Conservation (phyloP, 768 basidiomycete genomes). For the Strobilomyces echinocephalus region DNA sequence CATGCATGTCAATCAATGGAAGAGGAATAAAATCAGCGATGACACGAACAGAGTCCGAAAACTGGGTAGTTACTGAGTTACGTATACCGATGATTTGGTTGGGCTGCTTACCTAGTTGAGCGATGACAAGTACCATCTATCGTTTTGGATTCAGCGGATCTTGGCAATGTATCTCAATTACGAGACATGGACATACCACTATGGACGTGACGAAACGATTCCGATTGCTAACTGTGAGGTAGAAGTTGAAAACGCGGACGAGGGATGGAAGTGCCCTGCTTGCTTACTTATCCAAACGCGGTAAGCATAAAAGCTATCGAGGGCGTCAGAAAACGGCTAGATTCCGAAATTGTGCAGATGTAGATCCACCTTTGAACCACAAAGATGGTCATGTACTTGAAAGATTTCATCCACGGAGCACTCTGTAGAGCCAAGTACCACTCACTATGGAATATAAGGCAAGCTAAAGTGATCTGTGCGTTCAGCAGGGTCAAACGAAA, state of each 20-base stretch:
- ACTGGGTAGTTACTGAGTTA: neutral
- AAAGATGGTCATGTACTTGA: constrained; percentile 16
- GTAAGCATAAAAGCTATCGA: too few relatives aligned
- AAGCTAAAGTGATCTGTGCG: neutral
- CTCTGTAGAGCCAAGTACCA: neutral
- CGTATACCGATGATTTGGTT: too few relatives aligned
- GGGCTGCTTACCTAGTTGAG: constrained; percentile 16
- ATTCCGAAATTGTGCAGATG: neutral
- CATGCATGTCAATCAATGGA: neutral
- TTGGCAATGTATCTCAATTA: neutral
- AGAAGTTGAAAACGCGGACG: constrained; percentile 12
- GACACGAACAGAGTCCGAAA: constrained; percentile 13
- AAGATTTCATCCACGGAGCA: neutral
- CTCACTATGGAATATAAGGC: constrained; percentile 1
- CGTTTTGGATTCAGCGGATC: neutral
- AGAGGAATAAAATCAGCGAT: neutral
- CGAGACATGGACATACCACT: constrained; percentile 10
- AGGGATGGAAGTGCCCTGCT: too few relatives aligned
- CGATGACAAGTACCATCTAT: constrained; percentile 3
- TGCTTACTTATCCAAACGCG: too few relatives aligned
- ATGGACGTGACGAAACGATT: constrained; percentile 3
- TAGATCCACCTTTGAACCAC: constrained; percentile 4
- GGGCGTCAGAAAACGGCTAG: neutral
- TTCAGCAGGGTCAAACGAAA: neutral
- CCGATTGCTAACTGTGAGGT: constrained; percentile 1